Evolutionary conservation across 106 monocot species (phyloP).

Genomic region (Ottelia alismoides): DNA sequence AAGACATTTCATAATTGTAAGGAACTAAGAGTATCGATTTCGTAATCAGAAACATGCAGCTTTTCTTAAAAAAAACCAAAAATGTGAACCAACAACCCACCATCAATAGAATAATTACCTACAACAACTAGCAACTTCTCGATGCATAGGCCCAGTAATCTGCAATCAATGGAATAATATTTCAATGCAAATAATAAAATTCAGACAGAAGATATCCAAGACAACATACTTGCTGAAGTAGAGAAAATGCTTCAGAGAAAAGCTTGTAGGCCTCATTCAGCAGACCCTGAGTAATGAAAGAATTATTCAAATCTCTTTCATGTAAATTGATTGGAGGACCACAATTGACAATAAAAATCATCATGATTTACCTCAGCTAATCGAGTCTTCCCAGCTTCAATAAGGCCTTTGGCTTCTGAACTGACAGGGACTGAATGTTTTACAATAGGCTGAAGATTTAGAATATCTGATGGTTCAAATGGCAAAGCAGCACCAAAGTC

Average conservation of each 20-base stretch:
- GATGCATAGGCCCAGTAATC: slow-evolving; percentile 98
- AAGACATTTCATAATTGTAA: no score
- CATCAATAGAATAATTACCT: slow-evolving; percentile 43
- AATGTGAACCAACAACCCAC: no score
- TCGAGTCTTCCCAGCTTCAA: slow-evolving; percentile 77
- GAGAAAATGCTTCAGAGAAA: slow-evolving; percentile 88
- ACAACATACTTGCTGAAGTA: slow-evolving; percentile 77
- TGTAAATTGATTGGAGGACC: no score
- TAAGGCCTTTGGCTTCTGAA: slow-evolving; percentile 67
- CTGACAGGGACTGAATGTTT: slow-evolving; percentile 93
- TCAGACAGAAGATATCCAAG: slow-evolving; percentile 1
- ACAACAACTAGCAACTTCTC: slow-evolving; percentile 95
- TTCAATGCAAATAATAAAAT: no score
- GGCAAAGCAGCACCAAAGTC: slow-evolving; percentile 58
- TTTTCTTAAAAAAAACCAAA: no score
- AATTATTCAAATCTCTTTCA: no score
- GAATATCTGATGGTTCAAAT: slow-evolving; percentile 70
- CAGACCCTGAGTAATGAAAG: slow-evolving; percentile 40
- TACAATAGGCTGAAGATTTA: slow-evolving; percentile 82
- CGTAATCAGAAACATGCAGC: no score
- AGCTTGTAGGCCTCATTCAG: slow-evolving; percentile 89
- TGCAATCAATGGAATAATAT: slow-evolving; percentile 20
- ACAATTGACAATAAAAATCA: no score
- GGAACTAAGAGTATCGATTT: no score
- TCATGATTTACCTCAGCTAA: slow-evolving; percentile 62